A percentile compares a stretch with the other conserved stretches of the same genome.
Conservation (phyloP, 495 filamentous ascomycete genomes). For the Podospora didyma region DNA sequence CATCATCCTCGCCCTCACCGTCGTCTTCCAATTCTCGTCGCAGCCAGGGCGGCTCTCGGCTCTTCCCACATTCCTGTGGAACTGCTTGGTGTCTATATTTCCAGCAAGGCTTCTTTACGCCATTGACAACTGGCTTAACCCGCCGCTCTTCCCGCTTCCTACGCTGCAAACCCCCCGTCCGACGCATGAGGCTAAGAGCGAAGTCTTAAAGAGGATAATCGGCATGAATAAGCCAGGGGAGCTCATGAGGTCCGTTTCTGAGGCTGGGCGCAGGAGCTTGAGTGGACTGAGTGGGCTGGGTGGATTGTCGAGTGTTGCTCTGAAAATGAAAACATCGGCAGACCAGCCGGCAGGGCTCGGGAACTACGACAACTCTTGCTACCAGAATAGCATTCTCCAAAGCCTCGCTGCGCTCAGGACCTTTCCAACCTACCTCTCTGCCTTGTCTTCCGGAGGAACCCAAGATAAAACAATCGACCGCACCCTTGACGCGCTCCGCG, state of each 20-base stretch:
- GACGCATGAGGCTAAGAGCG: conserved; percentile 59
- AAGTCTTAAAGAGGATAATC: conserved; percentile 62
- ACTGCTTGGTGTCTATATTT: conserved; percentile 55
- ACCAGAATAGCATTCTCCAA: conserved; percentile 94
- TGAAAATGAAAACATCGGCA: conserved; percentile 26
- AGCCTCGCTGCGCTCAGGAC: conserved; percentile 72
- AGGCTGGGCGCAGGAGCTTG: conserved; percentile 41
- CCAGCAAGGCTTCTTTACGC: conserved; percentile 58
- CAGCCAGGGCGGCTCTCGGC: conserved; percentile 19
- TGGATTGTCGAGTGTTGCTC: conserved; percentile 43
- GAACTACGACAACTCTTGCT: conserved; percentile 94
- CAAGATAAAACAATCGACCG: conserved; percentile 12
- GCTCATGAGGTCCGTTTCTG: conserved; percentile 32
- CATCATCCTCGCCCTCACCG: conserved; percentile 34
- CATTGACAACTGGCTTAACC: conserved; percentile 48
- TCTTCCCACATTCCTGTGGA: conserved; percentile 53
- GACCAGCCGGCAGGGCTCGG: conserved; percentile 71
- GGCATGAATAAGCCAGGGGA: conserved; percentile 53
- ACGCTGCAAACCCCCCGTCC: conserved; percentile 16
- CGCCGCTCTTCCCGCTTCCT: conserved; percentile 26
- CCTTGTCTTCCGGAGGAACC: conserved; percentile 31
- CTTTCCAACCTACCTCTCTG: conserved; percentile 50
- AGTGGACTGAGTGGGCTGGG: conserved; percentile 35
- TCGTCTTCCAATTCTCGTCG: conserved; percentile 40
- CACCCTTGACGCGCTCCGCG: conserved; percentile 50